Conservation (phyloP, 306 rosid genomes). For the Gillenia trifoliata region DNA sequence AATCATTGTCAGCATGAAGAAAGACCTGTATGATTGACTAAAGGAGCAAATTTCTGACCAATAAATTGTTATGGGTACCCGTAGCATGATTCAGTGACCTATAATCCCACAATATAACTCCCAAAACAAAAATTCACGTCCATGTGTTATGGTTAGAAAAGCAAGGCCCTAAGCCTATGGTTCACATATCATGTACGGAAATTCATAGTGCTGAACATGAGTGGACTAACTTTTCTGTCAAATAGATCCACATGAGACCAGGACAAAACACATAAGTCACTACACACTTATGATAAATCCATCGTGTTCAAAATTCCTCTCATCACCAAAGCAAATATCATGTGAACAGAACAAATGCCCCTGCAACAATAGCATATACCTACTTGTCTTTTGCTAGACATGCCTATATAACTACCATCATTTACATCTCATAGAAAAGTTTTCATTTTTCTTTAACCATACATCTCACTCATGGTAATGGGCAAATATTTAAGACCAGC, state of each 20-base stretch:
- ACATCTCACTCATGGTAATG: not conserved
- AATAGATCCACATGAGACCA: not conserved
- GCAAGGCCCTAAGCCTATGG: not conserved
- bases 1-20: constrained; percentile 25
- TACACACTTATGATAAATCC: not conserved
- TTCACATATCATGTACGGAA: not conserved
- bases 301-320: not conserved
- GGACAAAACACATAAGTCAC: not conserved
- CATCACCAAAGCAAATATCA: constrained; percentile 5
- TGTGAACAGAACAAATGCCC: constrained; percentile 2
- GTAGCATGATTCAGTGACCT: not conserved
- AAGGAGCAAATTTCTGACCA: not conserved
- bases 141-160: not conserved
- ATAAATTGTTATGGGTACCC: not conserved
- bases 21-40: not conserved
- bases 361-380: not conserved
- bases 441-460: not conserved
- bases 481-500: not conserved
- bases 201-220: not conserved
- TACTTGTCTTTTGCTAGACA: not conserved
- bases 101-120: not conserved
- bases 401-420: not conserved
- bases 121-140: not conserved
- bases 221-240: not conserved
- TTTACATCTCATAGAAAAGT: not conserved